These are phyloP conservation scores for Penicillium sp. DNA, from an alignment of 2,329 filamentous ascomycete genomes.

Conservation along the genomic window DNA sequence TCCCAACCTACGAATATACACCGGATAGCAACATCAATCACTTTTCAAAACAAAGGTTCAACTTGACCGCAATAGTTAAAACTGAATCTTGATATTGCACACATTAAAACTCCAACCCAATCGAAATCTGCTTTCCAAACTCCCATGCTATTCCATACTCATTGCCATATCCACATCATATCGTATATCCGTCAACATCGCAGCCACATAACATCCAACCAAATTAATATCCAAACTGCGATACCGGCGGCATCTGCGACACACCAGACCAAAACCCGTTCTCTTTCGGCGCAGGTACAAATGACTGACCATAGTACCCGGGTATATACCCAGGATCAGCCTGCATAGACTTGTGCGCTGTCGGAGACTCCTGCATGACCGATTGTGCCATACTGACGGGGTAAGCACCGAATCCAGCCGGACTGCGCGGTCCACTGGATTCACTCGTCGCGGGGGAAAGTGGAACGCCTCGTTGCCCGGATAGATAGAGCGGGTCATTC, in stretches of 20 bases:
- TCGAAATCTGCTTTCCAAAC: too few species aligned
- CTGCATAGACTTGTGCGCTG: slow-evolving; percentile 9
- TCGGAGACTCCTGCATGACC: slow-evolving; percentile 9
- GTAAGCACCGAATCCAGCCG: slow-evolving; percentile 13
- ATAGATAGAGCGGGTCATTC: slow-evolving; percentile 1
- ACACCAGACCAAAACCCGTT: slow-evolving; percentile 15
- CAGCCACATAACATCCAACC: too few species aligned
- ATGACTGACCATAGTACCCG: slow-evolving; percentile 14
- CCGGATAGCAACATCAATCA: too few species aligned
- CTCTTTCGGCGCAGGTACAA: slow-evolving; percentile 10
- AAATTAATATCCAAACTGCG: slow-evolving; percentile 19
- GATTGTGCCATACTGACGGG: slow-evolving; percentile 5
- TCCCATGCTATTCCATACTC: too few species aligned
- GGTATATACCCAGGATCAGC: slow-evolving; percentile 10
- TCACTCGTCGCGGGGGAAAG: slow-evolving; percentile 20
- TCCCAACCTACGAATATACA: too few species aligned
- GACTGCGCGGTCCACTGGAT: slow-evolving; percentile 20
- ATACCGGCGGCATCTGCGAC: slow-evolving; percentile 7
- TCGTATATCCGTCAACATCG: too few species aligned
- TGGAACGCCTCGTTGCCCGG: slow-evolving; percentile 7
- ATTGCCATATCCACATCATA: too few species aligned
- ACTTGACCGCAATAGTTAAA: too few species aligned
- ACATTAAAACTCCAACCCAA: too few species aligned
- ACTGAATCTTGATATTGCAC: too few species aligned
- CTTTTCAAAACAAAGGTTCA: too few species aligned